Conservation (phyloP, 2,329 filamentous ascomycete species). For the Sclerotinia nivalis region DNA sequence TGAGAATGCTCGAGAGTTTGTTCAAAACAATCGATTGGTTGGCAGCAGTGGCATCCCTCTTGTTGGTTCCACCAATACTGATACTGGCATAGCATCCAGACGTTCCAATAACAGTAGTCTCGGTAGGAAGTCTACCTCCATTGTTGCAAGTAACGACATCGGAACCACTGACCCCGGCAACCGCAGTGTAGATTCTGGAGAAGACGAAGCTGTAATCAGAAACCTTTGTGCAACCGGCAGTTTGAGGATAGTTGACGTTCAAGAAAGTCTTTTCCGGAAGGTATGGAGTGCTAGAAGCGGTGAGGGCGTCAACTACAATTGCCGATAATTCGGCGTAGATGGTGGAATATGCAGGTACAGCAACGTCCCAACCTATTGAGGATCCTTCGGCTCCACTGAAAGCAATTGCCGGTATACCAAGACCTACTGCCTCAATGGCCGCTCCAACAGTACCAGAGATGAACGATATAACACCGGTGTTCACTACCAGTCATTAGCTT, state of each 20-base stretch:
- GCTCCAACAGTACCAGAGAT: slow-evolving; percentile 11
- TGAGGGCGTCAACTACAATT: not conserved
- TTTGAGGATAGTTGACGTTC: slow-evolving; percentile 8
- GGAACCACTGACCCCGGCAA: not conserved
- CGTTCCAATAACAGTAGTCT: not conserved
- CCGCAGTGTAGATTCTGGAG: slow-evolving; percentile 6
- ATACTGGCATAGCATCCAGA: slow-evolving; percentile 20
- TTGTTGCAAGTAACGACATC: slow-evolving; percentile 14
- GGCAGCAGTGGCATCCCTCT: slow-evolving; percentile 10
- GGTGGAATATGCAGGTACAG: slow-evolving; percentile 6
- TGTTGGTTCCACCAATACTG: slow-evolving; percentile 17
- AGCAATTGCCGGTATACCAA: slow-evolving; percentile 9
- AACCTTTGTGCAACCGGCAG: not conserved
- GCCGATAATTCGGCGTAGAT: slow-evolving; percentile 11
- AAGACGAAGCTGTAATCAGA: slow-evolving; percentile 15
- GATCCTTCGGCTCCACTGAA: slow-evolving; percentile 19
- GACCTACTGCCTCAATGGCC: not conserved
- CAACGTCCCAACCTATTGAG: not conserved
- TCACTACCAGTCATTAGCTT: not conserved
- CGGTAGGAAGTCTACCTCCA: slow-evolving; percentile 16
- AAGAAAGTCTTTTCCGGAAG: not conserved
- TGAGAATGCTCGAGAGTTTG: slow-evolving; percentile 10
- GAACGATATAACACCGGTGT: slow-evolving; percentile 16
- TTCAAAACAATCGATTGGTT: slow-evolving; percentile 11
- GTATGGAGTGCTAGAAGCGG: slow-evolving; percentile 11